Evolutionary conservation across 805 yeast species (phyloP).

Genomic region (Monosporozyma solicola): DNA sequence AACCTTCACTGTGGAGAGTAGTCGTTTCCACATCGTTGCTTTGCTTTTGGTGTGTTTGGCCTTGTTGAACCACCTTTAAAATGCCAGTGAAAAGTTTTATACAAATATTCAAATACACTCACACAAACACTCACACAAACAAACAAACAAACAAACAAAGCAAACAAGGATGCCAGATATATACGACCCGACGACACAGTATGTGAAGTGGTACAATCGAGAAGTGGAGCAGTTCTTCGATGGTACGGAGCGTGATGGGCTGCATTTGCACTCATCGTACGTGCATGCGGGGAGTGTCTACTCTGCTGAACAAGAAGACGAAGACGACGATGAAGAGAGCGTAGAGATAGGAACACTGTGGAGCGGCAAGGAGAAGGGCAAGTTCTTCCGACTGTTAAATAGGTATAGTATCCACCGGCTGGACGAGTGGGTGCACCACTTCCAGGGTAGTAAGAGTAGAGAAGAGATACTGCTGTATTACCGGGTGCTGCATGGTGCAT

Average conservation of each 20-base stretch:
- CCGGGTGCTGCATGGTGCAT: constrained; percentile 14
- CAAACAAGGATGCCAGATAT: background rate
- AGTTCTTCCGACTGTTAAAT: constrained; percentile 23
- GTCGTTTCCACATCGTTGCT: no score
- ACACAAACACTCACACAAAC: no score
- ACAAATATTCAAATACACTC: no score
- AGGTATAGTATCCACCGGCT: constrained; percentile 27
- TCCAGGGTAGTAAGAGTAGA: constrained; percentile 18
- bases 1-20: no score
- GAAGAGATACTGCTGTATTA: constrained; percentile 24
- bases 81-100: background rate
- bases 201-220: constrained; percentile 4
- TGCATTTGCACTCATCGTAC: background rate
- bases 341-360: constrained; percentile 20
- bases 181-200: background rate
- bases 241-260: background rate
- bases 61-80: no score
- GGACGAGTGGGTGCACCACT: constrained; percentile 20
- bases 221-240: constrained; percentile 4
- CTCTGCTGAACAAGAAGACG: no score
- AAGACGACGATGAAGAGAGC: background rate
- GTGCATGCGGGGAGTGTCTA: background rate
- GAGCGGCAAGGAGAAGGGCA: constrained; percentile 23
- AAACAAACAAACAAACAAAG: no score
- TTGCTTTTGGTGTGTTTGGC: no score